phyloP scores from a whole-genome alignment of 225 moss, liverwort and hornwort genomes.

The Pseudisothecium myosuroides region DNA sequence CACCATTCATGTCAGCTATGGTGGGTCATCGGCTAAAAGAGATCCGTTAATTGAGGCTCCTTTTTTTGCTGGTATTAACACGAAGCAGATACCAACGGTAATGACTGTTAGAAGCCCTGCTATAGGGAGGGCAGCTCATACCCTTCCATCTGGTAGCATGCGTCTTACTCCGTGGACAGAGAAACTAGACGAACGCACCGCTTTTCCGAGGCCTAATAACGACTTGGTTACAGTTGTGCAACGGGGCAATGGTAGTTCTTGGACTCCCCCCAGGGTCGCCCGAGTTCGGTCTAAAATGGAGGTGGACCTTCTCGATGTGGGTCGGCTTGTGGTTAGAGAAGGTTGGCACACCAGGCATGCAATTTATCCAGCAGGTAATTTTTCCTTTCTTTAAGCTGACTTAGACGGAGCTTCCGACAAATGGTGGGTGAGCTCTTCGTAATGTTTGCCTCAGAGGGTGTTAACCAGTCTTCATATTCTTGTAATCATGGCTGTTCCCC shows the following conservation, averaged over 20 bases:
- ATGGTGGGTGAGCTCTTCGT: not conserved
- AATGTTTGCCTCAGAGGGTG: not conserved
- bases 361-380: slow-evolving; percentile 79
- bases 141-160: not conserved
- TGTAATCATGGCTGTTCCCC: not conserved
- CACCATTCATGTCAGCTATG: not conserved
- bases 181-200: not conserved
- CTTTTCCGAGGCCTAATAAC: not conserved
- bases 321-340: slow-evolving; percentile 45
- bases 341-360: slow-evolving; percentile 60
- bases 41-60: not conserved
- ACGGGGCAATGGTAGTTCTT: slow-evolving; percentile 1
- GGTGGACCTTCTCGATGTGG: slow-evolving; percentile 56
- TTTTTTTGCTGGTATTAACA: not conserved
- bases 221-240: slow-evolving; percentile 26
- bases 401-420: not conserved
- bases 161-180: not conserved
- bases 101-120: not conserved
- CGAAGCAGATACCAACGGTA: not conserved
- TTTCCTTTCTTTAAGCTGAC: not conserved
- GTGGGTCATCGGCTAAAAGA: not conserved
- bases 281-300: slow-evolving; percentile 26
- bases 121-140: not conserved
- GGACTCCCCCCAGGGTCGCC: slow-evolving; percentile 10
- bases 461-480: not conserved